Percentiles rank a stretch among this genome's conserved stretches.
Evolutionary conservation across 148 eudicot genomes (phyloP).

Genomic region (Cornus suecica): DNA sequence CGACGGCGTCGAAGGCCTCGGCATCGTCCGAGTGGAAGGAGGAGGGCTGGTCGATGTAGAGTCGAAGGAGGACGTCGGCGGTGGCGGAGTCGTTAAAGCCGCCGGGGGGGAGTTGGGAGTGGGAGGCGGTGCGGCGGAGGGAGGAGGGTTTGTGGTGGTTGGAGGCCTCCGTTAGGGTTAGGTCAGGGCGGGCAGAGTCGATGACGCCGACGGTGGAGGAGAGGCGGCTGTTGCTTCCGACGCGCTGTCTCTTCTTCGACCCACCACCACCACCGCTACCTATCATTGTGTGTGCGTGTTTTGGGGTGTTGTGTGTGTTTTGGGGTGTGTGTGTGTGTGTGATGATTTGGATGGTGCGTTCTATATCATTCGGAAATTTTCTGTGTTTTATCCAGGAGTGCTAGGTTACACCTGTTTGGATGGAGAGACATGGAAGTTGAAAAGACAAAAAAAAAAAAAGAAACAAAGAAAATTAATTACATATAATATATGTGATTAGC

Average conservation of each 20-base stretch:
- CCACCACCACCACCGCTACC: conserved; percentile 3
- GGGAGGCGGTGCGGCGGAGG: conserved; percentile 35
- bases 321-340: not conserved
- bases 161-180: conserved; percentile 31
- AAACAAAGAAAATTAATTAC: too few species aligned
- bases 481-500: too few species aligned
- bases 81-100: conserved; percentile 71
- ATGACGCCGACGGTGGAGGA: conserved; percentile 32
- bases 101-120: conserved; percentile 18
- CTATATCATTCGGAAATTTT: not conserved
- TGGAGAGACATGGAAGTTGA: too few species aligned
- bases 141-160: conserved; percentile 8
- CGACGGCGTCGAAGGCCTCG: too few species aligned
- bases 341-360: not conserved
- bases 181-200: conserved; percentile 31
- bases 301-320: too few species aligned
- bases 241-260: conserved; percentile 49
- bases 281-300: not conserved
- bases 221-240: conserved; percentile 28
- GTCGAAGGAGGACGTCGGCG: conserved; percentile 71
- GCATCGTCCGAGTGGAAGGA: conserved; percentile 24
- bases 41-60: conserved; percentile 32
- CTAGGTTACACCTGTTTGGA: too few species aligned
- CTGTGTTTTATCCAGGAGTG: not conserved
- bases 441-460: too few species aligned